phyloP scores from a whole-genome alignment of 768 basidiomycete species.

The Calocybe gangraenosa region DNA sequence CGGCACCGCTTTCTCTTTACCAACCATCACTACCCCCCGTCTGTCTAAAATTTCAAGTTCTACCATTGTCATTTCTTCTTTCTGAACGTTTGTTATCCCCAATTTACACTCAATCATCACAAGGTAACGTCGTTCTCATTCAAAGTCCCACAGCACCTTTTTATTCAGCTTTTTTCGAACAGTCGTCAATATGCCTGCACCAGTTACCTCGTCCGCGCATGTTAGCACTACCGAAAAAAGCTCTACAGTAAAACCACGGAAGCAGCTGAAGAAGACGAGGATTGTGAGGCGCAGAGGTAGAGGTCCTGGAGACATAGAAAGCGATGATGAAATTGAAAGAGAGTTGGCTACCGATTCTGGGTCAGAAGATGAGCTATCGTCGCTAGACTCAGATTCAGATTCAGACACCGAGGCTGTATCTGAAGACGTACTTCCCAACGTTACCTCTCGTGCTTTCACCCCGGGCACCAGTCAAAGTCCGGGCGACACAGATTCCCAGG shows the following conservation, averaged over 20 bases:
- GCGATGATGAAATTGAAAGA: constrained; percentile 76
- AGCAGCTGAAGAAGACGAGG: constrained; percentile 37
- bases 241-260: constrained; percentile 29
- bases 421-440: constrained; percentile 52
- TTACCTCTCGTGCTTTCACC: constrained; percentile 53
- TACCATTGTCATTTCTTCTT: constrained; percentile 19
- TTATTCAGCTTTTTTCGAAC: constrained; percentile 17
- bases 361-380: constrained; percentile 58
- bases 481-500: constrained; percentile 31
- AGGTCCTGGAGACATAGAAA: constrained; percentile 53
- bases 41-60: constrained; percentile 7
- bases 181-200: constrained; percentile 44
- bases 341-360: constrained; percentile 72
- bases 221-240: constrained; percentile 26
- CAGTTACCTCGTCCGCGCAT: constrained; percentile 30
- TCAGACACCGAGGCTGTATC: constrained; percentile 70
- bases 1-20: constrained; percentile 7
- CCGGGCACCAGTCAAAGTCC: constrained; percentile 67
- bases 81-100: constrained; percentile 19
- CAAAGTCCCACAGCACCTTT: constrained; percentile 8
- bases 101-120: constrained; percentile 9
- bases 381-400: constrained; percentile 56
- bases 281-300: constrained; percentile 61
- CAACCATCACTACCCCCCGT: constrained; percentile 6
- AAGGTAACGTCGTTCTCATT: constrained; percentile 30